Evolutionary conservation across 2,329 filamentous ascomycete species (phyloP).

Genomic region (Plectosphaerella cucumerina): DNA sequence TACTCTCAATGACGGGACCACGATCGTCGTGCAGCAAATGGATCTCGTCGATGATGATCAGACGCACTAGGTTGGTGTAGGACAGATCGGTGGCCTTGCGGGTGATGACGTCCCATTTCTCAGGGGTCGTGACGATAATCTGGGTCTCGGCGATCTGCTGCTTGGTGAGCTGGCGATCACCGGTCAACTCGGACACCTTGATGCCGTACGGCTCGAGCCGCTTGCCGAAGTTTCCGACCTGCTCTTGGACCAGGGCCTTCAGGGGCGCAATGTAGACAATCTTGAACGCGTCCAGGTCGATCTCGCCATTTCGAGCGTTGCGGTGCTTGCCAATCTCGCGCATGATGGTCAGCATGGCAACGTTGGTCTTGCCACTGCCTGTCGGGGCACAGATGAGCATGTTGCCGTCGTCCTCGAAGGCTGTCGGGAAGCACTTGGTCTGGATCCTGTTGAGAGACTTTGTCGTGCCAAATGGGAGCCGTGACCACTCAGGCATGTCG

Average conservation of each 20-base stretch:
- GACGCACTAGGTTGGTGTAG: slow-evolving; percentile 93
- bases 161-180: slow-evolving; percentile 96
- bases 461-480: slow-evolving; percentile 76
- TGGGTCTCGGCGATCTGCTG: slow-evolving; percentile 98
- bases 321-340: slow-evolving; percentile 96
- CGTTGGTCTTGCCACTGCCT: slow-evolving; percentile 96
- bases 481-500: slow-evolving; percentile 90
- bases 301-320: slow-evolving; percentile 83
- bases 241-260: slow-evolving; percentile 94
- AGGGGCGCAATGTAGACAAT: slow-evolving; percentile 96
- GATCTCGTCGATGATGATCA: slow-evolving; percentile 97
- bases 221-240: slow-evolving; percentile 95
- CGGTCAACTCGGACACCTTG: slow-evolving; percentile 89
- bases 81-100: slow-evolving; percentile 95
- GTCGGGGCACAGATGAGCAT: slow-evolving; percentile 98
- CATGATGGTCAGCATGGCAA: slow-evolving; percentile 94
- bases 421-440: slow-evolving; percentile 85
- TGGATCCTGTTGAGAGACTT: slow-evolving; percentile 93
- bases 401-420: slow-evolving; percentile 92
- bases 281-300: slow-evolving; percentile 95
- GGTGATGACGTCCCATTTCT: slow-evolving; percentile 99
- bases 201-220: slow-evolving; percentile 88
- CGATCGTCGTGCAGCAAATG: slow-evolving; percentile 96
- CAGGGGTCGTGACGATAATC: slow-evolving; percentile 95
- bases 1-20: slow-evolving; percentile 94